Percentiles rank a stretch among this genome's conserved stretches.
Evolutionary conservation across 2,329 filamentous ascomycete species (phyloP).

Genomic region (Botrytis medusae): DNA sequence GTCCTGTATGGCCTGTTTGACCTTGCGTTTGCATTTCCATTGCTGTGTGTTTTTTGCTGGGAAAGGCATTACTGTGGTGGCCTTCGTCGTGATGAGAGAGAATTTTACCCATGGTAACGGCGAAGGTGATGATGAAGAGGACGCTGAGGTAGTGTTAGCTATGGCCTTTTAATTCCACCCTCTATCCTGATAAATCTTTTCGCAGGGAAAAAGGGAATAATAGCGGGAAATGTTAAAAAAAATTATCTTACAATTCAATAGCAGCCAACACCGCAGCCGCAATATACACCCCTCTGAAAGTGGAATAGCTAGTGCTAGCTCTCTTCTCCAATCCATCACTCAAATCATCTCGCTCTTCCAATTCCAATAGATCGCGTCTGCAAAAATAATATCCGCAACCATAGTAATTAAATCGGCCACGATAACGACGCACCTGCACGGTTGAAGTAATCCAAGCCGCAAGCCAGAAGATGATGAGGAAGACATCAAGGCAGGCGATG

Average conservation of each 20-base stretch:
- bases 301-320: background rate
- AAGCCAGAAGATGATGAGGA: slow-evolving; percentile 16
- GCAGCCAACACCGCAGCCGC: slow-evolving; percentile 11
- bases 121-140: slow-evolving; percentile 18
- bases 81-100: slow-evolving; percentile 4
- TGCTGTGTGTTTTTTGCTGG: background rate
- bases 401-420: background rate
- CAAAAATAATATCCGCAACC: slow-evolving; percentile 10
- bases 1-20: background rate
- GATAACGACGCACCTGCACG: background rate
- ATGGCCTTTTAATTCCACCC: too few relatives aligned
- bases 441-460: slow-evolving; percentile 5
- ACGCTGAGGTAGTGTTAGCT: background rate
- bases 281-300: slow-evolving; percentile 10
- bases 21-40: slow-evolving; percentile 16
- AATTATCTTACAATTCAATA: slow-evolving; percentile 15
- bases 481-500: slow-evolving; percentile 12
- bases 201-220: background rate
- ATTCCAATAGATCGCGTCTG: slow-evolving; percentile 4
- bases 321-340: background rate
- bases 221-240: background rate
- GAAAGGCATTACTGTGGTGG: background rate
- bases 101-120: background rate
- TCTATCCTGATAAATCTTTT: background rate
- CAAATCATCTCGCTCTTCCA: slow-evolving; percentile 11